phyloP scores from a whole-genome alignment of 1,284 basidiomycete species.

The Sporisorium sorghi region DNA sequence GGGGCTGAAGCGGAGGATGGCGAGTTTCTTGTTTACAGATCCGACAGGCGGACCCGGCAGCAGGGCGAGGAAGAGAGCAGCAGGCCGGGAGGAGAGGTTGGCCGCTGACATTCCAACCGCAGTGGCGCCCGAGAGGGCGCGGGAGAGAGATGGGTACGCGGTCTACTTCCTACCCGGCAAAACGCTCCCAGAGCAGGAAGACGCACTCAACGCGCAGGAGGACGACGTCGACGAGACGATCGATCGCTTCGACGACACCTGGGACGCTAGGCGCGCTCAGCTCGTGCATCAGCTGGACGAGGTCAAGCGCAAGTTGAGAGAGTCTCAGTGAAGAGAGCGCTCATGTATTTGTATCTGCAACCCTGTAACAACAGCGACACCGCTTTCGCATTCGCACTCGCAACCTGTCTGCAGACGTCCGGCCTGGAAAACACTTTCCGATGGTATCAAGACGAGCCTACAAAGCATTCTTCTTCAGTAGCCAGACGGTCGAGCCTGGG shows the following conservation, averaged over 20 bases:
- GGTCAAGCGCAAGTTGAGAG: slow-evolving; percentile 14
- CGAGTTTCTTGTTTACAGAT: slow-evolving; percentile 33
- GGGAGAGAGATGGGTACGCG: neutral
- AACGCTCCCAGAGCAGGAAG: slow-evolving; percentile 40
- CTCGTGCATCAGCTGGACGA: slow-evolving; percentile 13
- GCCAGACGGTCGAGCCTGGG: slow-evolving; percentile 24
- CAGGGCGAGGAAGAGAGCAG: neutral
- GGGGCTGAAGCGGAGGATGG: slow-evolving; percentile 31
- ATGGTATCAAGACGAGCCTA: slow-evolving; percentile 2
- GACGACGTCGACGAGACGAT: slow-evolving; percentile 46
- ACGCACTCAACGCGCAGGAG: slow-evolving; percentile 38
- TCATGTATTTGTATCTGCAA: slow-evolving; percentile 2
- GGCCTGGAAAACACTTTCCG: neutral
- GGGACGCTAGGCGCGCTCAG: neutral
- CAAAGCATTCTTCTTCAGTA: slow-evolving; percentile 7
- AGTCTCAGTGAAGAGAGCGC: neutral
- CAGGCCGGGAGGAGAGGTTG: neutral
- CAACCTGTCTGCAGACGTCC: neutral
- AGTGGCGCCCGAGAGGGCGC: neutral
- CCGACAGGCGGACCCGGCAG: neutral
- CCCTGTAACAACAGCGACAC: neutral
- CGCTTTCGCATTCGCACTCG: neutral
- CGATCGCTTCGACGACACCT: slow-evolving; percentile 27
- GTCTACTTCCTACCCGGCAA: slow-evolving; percentile 40
- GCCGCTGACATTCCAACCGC: slow-evolving; percentile 18